Evolutionary conservation across 495 filamentous ascomycete species (phyloP).

Genomic region (Lasiosphaeria hispida): DNA sequence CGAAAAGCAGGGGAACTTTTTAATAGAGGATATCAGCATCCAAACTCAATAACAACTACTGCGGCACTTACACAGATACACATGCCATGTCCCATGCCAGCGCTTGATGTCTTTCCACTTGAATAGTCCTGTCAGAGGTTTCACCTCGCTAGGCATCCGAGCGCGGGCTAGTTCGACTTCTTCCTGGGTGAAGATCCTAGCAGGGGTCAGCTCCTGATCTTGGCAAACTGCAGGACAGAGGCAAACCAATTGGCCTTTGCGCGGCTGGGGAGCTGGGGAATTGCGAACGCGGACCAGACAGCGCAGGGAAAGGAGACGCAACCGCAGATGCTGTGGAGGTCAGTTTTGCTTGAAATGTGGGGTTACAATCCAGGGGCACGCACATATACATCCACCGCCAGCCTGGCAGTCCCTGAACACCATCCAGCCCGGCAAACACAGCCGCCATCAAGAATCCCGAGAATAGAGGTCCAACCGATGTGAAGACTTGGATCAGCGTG

Average conservation of each 20-base stretch:
- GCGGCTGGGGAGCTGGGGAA: slow-evolving; percentile 13
- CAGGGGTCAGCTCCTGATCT: background rate
- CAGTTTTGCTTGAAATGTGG: background rate
- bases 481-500: slow-evolving; percentile 39
- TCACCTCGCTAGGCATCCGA: slow-evolving; percentile 14
- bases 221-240: background rate
- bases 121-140: slow-evolving; percentile 7
- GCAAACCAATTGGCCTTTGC: slow-evolving; percentile 18
- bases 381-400: slow-evolving; percentile 55
- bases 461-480: slow-evolving; percentile 30
- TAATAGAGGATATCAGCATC: slow-evolving; percentile 10
- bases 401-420: slow-evolving; percentile 43
- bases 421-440: slow-evolving; percentile 45
- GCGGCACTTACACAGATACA: slow-evolving; percentile 12
- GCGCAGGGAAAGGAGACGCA: slow-evolving; percentile 12
- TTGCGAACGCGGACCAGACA: slow-evolving; percentile 11
- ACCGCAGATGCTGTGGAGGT: slow-evolving; percentile 9
- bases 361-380: background rate
- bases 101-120: slow-evolving; percentile 19
- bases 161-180: slow-evolving; percentile 14
- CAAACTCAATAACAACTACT: too few relatives aligned
- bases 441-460: slow-evolving; percentile 49
- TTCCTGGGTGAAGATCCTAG: slow-evolving; percentile 16
- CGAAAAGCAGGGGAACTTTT: slow-evolving; percentile 11
- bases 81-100: slow-evolving; percentile 17